Evolutionary conservation across 2,329 filamentous ascomycete genomes (phyloP).

Genomic region (Exophiala bonariae): DNA sequence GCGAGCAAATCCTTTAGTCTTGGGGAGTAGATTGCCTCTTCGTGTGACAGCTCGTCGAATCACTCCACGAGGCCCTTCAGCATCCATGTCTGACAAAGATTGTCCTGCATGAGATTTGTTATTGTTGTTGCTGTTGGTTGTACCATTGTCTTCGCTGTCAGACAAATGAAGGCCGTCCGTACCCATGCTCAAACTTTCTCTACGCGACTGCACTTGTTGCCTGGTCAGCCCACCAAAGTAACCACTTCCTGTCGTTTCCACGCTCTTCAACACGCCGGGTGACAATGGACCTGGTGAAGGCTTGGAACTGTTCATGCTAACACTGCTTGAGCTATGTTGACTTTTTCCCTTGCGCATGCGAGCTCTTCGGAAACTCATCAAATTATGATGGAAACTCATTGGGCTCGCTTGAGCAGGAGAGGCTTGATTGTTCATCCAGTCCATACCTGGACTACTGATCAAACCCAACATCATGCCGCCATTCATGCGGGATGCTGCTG

Average conservation of each 20-base stretch:
- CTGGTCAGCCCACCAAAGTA: constrained; percentile 57
- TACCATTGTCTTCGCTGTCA: constrained; percentile 69
- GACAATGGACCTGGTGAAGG: constrained; percentile 72
- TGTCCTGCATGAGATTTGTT: constrained; percentile 33
- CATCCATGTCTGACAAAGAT: constrained; percentile 31
- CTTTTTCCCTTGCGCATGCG: constrained; percentile 59
- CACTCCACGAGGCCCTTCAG: constrained; percentile 63
- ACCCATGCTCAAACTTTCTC: constrained; percentile 88
- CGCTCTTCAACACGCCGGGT: constrained; percentile 64
- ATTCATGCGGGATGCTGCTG: constrained; percentile 66
- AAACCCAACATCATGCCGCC: constrained; percentile 48
- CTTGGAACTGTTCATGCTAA: constrained; percentile 68
- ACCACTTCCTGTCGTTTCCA: constrained; percentile 52
- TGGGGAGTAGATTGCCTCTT: constrained; percentile 86
- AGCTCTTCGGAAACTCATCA: constrained; percentile 74
- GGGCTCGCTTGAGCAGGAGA: constrained; percentile 75
- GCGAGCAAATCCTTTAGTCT: constrained; percentile 92
- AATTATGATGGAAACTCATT: constrained; percentile 74
- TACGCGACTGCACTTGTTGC: constrained; percentile 57
- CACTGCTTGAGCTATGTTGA: constrained; percentile 68
- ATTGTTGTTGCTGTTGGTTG: constrained; percentile 56
- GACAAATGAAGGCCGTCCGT: constrained; percentile 84
- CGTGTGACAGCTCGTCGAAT: constrained; percentile 81
- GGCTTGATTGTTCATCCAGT: constrained; percentile 59
- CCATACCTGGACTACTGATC: constrained; percentile 55